Conservation (phyloP, 805 yeast species). For the Isabelozyma pseudorhagii region DNA sequence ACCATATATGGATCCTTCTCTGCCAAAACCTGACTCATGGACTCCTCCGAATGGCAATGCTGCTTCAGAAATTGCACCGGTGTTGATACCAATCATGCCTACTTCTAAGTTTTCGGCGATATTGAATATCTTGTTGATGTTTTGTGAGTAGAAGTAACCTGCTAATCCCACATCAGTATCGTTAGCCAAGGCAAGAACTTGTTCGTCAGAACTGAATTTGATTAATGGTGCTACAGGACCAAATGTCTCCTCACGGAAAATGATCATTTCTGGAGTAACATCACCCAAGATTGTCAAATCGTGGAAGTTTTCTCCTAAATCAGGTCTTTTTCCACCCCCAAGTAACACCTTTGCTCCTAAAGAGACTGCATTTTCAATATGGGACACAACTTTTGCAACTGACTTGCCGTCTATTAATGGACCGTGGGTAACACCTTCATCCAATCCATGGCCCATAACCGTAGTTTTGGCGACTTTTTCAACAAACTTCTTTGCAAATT, state of each 20-base stretch:
- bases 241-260: slow-evolving; percentile 71
- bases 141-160: slow-evolving; percentile 65
- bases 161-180: slow-evolving; percentile 72
- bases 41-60: slow-evolving; percentile 61
- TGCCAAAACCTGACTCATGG: slow-evolving; percentile 66
- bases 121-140: slow-evolving; percentile 51
- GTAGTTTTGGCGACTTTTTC: slow-evolving; percentile 25
- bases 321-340: slow-evolving; percentile 57
- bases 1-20: slow-evolving; percentile 65
- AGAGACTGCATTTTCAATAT: slow-evolving; percentile 61
- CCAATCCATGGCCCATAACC: slow-evolving; percentile 64
- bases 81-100: slow-evolving; percentile 82
- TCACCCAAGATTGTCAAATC: slow-evolving; percentile 66
- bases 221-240: slow-evolving; percentile 78
- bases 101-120: slow-evolving; percentile 67
- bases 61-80: slow-evolving; percentile 68
- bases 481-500: slow-evolving; percentile 44
- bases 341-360: slow-evolving; percentile 62
- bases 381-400: slow-evolving; percentile 56
- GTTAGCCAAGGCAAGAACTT: slow-evolving; percentile 62
- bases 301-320: slow-evolving; percentile 62
- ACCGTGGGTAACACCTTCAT: slow-evolving; percentile 63
- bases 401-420: slow-evolving; percentile 68
- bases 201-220: slow-evolving; percentile 61
- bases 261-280: slow-evolving; percentile 54